A percentile compares a stretch with the other conserved stretches of the same genome.
These are phyloP conservation scores for Kurtzmaniella natalensis DNA, from an alignment of 1,139 yeast genomes.

Conservation along the genomic window DNA sequence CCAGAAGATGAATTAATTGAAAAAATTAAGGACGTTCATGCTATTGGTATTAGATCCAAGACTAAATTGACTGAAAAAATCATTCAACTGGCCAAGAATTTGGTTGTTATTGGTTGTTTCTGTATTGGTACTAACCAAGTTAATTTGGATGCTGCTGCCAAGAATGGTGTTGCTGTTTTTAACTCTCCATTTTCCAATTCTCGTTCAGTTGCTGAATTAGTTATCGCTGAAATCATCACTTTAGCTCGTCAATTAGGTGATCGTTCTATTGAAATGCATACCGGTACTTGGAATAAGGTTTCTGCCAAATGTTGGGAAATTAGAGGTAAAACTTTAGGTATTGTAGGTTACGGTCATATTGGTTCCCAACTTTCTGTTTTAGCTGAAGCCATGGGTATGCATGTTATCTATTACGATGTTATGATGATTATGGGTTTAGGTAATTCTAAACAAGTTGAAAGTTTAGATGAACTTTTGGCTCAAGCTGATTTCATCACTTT, in stretches of 20 bases:
- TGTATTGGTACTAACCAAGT: slow-evolving; percentile 99
- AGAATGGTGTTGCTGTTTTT: slow-evolving; percentile 92
- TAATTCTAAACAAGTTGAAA: slow-evolving; percentile 88
- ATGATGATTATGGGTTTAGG: slow-evolving; percentile 94
- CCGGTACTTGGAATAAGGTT: slow-evolving; percentile 98
- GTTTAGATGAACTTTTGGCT: slow-evolving; percentile 76
- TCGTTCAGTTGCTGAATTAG: slow-evolving; percentile 97
- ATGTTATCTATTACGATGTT: slow-evolving; percentile 89
- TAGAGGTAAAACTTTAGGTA: slow-evolving; percentile 97
- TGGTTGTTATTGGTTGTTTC: slow-evolving; percentile 94
- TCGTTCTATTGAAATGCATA: slow-evolving; percentile 92
- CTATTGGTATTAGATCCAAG: slow-evolving; percentile 96
- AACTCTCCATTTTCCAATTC: slow-evolving; percentile 99
- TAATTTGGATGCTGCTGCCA: slow-evolving; percentile 87
- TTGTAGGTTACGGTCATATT: slow-evolving; percentile 96
- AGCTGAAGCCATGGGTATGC: slow-evolving; percentile 98
- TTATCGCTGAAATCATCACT: slow-evolving; percentile 89
- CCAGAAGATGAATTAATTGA: slow-evolving; percentile 93
- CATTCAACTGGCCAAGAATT: slow-evolving; percentile 79
- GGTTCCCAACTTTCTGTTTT: slow-evolving; percentile 95
- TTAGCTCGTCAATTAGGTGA: slow-evolving; percentile 97
- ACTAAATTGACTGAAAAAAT: slow-evolving; percentile 81
- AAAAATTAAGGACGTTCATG: slow-evolving; percentile 90
- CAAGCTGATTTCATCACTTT: slow-evolving; percentile 85
- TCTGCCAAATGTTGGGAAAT: slow-evolving; percentile 97